Evolutionary conservation across 768 basidiomycete species (phyloP), one percentile per base, ranked within the genome.

Genomic region (Leucogyrophana mollusca): DNA sequence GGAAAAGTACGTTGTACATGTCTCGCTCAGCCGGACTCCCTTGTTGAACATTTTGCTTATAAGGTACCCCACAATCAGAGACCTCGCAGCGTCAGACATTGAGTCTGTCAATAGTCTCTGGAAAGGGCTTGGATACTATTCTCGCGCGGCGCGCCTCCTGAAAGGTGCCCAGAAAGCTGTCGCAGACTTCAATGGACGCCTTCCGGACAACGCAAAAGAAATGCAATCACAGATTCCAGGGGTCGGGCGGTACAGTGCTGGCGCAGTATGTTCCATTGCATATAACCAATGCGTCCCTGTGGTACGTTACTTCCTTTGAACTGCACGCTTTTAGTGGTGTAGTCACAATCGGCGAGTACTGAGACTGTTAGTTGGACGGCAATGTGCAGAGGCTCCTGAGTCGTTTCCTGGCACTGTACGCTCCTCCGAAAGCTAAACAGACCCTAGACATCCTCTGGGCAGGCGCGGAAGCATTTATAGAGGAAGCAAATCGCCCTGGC

Each of bases 51-150:
- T 17, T 33, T 22, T 32, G 33, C 6, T 37, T 37, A 23, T 34
- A 47, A 90, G 88, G 59, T 94, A 90, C 70, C 90, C 92, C 8
- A 91, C 88, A 16, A 81, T 94, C 49, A 68, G 69, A 49, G 81
- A 87, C 53, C 77, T 94, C 30, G 87, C 90, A 9, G 63, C 65
- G 34, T 80, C 88, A 14, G 78, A 82, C 50, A 78, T 90, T 50
- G 91, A 97, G 56, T 79, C 86, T 17, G 91, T 96, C 47, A 94
- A 97, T 61, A 69, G 80, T 1, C 68, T 90, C 8, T 98, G 94
- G 94, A 91, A 91, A 61, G 93, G 92, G 14, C 73, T 94, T 2
- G 92, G 93, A 6, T 94, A 94, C 65, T 94, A 94, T 65, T 87
- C 87, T 33, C 81, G 91, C 34, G 92, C 90, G 14, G 80, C 86